These are phyloP conservation scores for Globisporangium abappressorium DNA, from an alignment of 352 stramenopile species.

Conservation along the genomic window DNA sequence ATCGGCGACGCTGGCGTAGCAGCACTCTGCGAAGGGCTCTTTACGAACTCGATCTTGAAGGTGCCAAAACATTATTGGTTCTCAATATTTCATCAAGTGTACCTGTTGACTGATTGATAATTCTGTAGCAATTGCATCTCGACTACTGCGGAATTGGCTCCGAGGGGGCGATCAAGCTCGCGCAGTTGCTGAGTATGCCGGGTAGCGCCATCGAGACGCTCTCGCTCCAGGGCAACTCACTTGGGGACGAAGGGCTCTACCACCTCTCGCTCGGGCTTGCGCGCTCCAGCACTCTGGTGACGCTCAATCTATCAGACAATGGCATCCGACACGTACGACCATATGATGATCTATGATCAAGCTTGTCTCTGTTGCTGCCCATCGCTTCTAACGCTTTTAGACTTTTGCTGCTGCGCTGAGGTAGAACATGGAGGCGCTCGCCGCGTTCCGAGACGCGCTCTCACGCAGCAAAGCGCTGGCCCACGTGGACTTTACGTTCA, in stretches of 20 bases:
- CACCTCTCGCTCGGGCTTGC: slow-evolving; percentile 73
- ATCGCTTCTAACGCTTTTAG: neutral
- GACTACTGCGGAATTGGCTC: slow-evolving; percentile 60
- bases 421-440: slow-evolving; percentile 47
- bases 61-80: slow-evolving; percentile 19
- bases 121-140: slow-evolving; percentile 63
- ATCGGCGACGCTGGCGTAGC: slow-evolving; percentile 54
- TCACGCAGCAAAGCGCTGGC: slow-evolving; percentile 61
- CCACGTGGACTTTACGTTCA: slow-evolving; percentile 78
- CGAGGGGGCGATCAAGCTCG: slow-evolving; percentile 57
- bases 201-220: slow-evolving; percentile 50
- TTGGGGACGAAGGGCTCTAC: slow-evolving; percentile 56
- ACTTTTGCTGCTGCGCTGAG: neutral
- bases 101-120: neutral
- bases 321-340: slow-evolving; percentile 51
- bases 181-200: slow-evolving; percentile 65
- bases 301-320: slow-evolving; percentile 77
- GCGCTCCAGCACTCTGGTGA: slow-evolving; percentile 48
- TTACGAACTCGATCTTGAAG: slow-evolving; percentile 66
- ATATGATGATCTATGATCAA: slow-evolving; percentile 16
- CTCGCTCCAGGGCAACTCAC: slow-evolving; percentile 58
- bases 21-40: slow-evolving; percentile 63
- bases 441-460: slow-evolving; percentile 61
- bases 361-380: neutral
- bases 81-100: neutral